Evolutionary conservation across 176 grass and related monocot species (phyloP).

Genomic region (Cenchrus purpureus): DNA sequence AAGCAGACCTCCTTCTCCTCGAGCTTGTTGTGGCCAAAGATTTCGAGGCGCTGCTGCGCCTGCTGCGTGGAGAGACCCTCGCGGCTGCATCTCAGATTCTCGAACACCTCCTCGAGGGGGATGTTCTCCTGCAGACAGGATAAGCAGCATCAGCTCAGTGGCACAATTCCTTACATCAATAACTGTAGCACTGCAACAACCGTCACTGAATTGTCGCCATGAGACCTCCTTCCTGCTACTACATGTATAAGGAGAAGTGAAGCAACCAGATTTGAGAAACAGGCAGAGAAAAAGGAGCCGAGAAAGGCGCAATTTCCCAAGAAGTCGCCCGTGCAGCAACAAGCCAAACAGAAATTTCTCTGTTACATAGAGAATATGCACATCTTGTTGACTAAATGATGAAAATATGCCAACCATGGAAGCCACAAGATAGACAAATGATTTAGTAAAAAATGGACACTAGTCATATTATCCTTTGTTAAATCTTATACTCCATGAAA

Average conservation of each 20-base stretch:
- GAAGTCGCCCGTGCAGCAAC: background rate
- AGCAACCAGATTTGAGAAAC: conserved; percentile 4
- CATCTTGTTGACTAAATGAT: too few relatives aligned
- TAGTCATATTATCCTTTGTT: too few relatives aligned
- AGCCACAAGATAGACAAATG: too few relatives aligned
- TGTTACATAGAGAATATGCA: too few relatives aligned
- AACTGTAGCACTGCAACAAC: background rate
- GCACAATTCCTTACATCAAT: too few relatives aligned
- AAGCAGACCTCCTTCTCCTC: conserved; percentile 70
- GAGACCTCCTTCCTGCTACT: background rate
- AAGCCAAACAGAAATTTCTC: background rate
- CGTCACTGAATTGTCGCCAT: background rate
- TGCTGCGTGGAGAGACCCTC: conserved; percentile 53
- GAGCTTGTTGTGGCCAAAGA: conserved; percentile 77
- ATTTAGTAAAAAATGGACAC: too few relatives aligned
- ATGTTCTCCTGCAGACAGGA: conserved; percentile 66
- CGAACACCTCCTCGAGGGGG: conserved; percentile 79
- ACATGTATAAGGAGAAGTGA: background rate
- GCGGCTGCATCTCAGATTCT: conserved; percentile 68
- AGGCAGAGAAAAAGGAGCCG: background rate
- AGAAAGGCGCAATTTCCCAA: conserved; percentile 15
- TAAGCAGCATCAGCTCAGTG: conserved; percentile 7
- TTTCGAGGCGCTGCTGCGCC: conserved; percentile 58
- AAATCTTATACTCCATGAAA: too few relatives aligned
- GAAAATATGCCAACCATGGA: too few relatives aligned